Evolutionary conservation across 768 basidiomycete genomes (phyloP).

Genomic region (Daedaleopsis nitida): DNA sequence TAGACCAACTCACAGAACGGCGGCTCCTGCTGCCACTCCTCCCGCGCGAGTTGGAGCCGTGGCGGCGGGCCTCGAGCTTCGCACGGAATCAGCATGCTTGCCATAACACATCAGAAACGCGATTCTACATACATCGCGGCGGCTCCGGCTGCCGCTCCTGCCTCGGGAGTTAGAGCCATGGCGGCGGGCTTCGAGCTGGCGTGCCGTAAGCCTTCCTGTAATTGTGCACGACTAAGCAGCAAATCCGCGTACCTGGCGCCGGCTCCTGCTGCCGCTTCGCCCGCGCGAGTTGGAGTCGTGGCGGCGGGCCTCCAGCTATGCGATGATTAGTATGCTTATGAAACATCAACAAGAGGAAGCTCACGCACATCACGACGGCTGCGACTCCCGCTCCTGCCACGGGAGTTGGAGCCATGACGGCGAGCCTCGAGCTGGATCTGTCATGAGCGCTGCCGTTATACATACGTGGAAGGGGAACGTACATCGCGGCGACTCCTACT

Average conservation of each 20-base stretch:
- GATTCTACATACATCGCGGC: background rate
- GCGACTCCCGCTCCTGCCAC: background rate
- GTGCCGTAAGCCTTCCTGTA: too few relatives aligned
- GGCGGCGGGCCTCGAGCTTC: conserved; percentile 11
- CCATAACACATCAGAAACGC: background rate
- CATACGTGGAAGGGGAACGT: background rate
- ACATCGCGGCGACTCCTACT: background rate
- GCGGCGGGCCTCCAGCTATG: conserved; percentile 8
- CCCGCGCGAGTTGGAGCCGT: conserved; percentile 11
- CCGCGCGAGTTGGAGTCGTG: conserved; percentile 13
- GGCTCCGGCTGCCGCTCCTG: background rate
- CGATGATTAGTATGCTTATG: background rate
- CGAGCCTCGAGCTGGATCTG: background rate
- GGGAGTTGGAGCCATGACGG: background rate
- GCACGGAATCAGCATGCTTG: too few relatives aligned
- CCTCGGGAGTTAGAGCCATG: too few relatives aligned
- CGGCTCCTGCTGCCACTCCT: conserved; percentile 4
- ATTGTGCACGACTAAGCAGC: too few relatives aligned
- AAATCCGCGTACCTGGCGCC: background rate
- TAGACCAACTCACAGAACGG: conserved; percentile 1
- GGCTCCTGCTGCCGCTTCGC: background rate
- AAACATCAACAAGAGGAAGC: too few relatives aligned
- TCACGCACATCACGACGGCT: conserved; percentile 7
- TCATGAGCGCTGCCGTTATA: too few relatives aligned
- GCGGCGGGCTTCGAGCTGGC: too few relatives aligned